phyloP scores from a whole-genome alignment of 371 early-diverging fungal genomes.

The Mucor lusitanicus region DNA sequence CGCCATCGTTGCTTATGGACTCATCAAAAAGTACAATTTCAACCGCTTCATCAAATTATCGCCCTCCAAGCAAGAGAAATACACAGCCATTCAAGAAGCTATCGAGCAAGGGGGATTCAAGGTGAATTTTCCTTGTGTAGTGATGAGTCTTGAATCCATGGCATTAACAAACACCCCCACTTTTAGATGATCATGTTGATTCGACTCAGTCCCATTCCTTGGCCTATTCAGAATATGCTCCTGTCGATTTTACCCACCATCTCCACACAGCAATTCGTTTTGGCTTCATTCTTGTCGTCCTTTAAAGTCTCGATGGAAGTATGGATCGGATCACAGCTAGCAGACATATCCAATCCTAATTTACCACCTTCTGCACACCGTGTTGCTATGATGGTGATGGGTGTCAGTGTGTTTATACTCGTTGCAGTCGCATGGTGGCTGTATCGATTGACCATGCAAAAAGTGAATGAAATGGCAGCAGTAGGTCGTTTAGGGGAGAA shows the following conservation, averaged over 20 bases:
- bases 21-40: conserved; percentile 38
- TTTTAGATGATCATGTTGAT: conserved; percentile 43
- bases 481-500: not conserved
- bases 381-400: conserved; percentile 37
- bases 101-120: conserved; percentile 49
- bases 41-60: conserved; percentile 33
- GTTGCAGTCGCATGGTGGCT: conserved; percentile 23
- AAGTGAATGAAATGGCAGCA: conserved; percentile 11
- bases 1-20: conserved; percentile 22
- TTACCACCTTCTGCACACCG: conserved; percentile 45
- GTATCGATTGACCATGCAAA: conserved; percentile 26
- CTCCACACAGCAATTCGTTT: conserved; percentile 19
- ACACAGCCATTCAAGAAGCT: conserved; percentile 46
- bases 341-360: conserved; percentile 44
- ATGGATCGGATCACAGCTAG: conserved; percentile 52
- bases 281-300: conserved; percentile 28
- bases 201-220: conserved; percentile 47
- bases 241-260: conserved; percentile 34
- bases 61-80: conserved; percentile 38
- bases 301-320: conserved; percentile 45
- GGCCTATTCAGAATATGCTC: conserved; percentile 42
- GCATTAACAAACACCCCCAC: not conserved
- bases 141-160: not conserved
- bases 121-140: conserved; percentile 12
- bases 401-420: conserved; percentile 21